Base-by-base conservation (phyloP, 306 rosid species). In the Prunus fruticosa region DNA sequence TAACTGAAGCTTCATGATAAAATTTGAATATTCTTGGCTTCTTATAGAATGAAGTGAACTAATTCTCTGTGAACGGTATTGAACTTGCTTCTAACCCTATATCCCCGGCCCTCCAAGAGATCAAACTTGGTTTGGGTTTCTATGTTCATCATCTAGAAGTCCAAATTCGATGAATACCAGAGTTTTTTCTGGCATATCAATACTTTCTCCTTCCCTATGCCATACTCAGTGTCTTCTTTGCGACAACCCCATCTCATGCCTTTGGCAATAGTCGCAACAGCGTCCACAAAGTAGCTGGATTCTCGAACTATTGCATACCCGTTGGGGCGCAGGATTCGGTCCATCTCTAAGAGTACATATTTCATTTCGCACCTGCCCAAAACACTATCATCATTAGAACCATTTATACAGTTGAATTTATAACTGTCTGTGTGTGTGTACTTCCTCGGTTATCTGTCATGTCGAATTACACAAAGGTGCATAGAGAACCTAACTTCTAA, bases 281-380 rank as follows among this genome's bases (percentile, higher is more conserved):
- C 94, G 63, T 96, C 99, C 52, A 76, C 93, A 13, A 86, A 96
- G 81, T 91, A 93, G 78, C 80, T 84, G 1, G 97, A 86, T 81
- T 96, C 99, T 46, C 99, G 83, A 54, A 96, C 84, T 64, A 96
- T 82, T 19, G 86, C 93, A 20, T 88, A 82, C 41, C 98, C 98
- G 2, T 65, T 82, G 2, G 99, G 98, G 30, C 99, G 83, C 30
- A 96, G 78, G 64, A 96, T 87, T 61, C 99, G 76, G 87, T 96
- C 99, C 99, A 96, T 96, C 86, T 96, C 99, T 81, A 96, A 69
- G 74, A 96, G 82, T 83, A 93, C 90, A 64, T 74, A 85, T 86
- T 96, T 93, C 98, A 93, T 91, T 30, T 92, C 98, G 76, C 99
- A 96, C 75, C 99, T 96, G 89, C 74, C 43, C 60, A 71, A 71